Evolutionary conservation across 1,284 basidiomycete genomes (phyloP).

Genomic region (Volvariella surrecta): DNA sequence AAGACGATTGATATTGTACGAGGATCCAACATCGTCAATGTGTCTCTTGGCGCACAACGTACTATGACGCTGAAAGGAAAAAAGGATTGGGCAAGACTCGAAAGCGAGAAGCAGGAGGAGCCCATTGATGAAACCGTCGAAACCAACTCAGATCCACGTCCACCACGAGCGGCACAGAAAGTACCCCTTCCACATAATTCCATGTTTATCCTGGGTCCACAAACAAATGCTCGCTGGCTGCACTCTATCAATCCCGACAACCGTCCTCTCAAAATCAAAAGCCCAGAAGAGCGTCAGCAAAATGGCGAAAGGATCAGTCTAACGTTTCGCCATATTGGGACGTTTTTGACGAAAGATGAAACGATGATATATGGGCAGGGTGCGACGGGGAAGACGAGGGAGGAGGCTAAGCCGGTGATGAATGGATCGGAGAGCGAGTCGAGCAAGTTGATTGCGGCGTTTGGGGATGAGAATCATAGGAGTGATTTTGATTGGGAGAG

Average conservation of each 20-base stretch:
- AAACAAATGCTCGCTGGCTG: conserved; percentile 62
- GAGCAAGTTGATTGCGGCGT: conserved; percentile 44
- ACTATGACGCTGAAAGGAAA: conserved; percentile 63
- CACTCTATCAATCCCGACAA: conserved; percentile 68
- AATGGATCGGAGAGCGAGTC: conserved; percentile 40
- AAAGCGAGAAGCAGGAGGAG: neutral
- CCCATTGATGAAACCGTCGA: neutral
- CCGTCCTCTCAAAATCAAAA: conserved; percentile 43
- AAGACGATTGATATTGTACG: conserved; percentile 71
- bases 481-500: conserved; percentile 61
- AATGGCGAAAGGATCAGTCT: conserved; percentile 64
- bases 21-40: conserved; percentile 65
- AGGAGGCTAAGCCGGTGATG: conserved; percentile 40
- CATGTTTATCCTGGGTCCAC: conserved; percentile 66
- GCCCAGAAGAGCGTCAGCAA: conserved; percentile 39
- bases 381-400: conserved; percentile 48
- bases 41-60: conserved; percentile 66
- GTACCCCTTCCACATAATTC: conserved; percentile 65
- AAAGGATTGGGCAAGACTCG: conserved; percentile 29
- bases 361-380: conserved; percentile 60
- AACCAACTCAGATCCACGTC: conserved; percentile 7
- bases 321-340: conserved; percentile 69
- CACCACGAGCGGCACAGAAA: conserved; percentile 37
- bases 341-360: conserved; percentile 48
- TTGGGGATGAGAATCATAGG: conserved; percentile 63